These are phyloP conservation scores for Apiospora malaysiana DNA, from an alignment of 2,329 filamentous ascomycete genomes.

Conservation along the genomic window DNA sequence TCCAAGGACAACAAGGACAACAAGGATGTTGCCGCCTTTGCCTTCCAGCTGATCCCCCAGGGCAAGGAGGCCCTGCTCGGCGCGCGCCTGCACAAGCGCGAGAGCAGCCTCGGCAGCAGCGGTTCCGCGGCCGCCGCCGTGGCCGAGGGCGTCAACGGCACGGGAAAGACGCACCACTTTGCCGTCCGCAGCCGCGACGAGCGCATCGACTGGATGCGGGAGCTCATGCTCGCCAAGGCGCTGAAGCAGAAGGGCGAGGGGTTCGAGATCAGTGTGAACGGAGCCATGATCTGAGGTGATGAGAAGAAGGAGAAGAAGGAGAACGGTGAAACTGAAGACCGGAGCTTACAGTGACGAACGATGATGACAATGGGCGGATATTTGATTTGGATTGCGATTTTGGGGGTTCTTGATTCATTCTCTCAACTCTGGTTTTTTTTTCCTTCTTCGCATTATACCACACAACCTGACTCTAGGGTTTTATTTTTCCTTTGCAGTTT, in stretches of 20 bases:
- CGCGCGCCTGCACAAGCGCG: constrained; percentile 57
- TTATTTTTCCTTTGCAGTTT: neutral
- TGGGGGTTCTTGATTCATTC: neutral
- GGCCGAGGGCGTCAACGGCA: constrained; percentile 60
- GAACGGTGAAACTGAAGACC: neutral
- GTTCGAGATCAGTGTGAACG: constrained; percentile 82
- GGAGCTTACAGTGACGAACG: constrained; percentile 2
- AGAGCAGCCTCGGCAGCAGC: constrained; percentile 49
- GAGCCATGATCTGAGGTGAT: constrained; percentile 70
- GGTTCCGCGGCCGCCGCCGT: constrained; percentile 37
- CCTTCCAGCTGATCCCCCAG: constrained; percentile 84
- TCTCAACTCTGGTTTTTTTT: constrained; percentile 4
- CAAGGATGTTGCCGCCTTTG: constrained; percentile 69
- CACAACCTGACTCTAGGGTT: neutral
- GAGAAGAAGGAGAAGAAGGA: neutral
- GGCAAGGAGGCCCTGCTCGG: constrained; percentile 56
- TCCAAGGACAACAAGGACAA: constrained; percentile 47
- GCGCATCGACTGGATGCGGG: constrained; percentile 96
- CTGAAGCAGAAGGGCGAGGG: constrained; percentile 83
- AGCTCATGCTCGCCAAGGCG: constrained; percentile 90
- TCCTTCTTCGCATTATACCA: constrained; percentile 14
- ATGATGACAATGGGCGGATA: constrained; percentile 4
- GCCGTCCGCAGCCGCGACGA: constrained; percentile 87
- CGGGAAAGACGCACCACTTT: constrained; percentile 90
- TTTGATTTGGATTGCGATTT: constrained; percentile 1